phyloP scores from a whole-genome alignment of 2,329 filamentous ascomycete genomes.

The Xylariales sp. region DNA sequence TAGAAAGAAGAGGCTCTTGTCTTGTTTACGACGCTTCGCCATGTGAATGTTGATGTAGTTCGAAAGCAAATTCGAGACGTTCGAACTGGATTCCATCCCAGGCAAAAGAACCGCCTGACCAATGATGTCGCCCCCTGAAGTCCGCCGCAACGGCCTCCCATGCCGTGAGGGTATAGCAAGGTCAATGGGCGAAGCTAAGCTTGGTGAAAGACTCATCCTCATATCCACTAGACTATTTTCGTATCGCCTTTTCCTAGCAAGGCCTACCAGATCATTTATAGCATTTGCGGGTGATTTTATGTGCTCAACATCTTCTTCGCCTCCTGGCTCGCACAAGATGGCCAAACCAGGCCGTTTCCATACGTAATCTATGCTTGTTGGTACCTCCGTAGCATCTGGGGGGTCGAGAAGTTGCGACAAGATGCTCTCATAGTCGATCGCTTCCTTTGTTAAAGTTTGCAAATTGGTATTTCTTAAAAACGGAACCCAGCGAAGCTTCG shows the following conservation, averaged over 20 bases:
- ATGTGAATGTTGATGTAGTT: slow-evolving; percentile 47
- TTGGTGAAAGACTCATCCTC: background rate
- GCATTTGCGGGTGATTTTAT: background rate
- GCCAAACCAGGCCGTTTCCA: slow-evolving; percentile 49
- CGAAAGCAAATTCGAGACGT: slow-evolving; percentile 45
- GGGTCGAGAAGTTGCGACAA: slow-evolving; percentile 20
- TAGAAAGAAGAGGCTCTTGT: slow-evolving; percentile 46
- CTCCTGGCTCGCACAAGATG: slow-evolving; percentile 45
- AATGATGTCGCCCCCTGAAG: background rate
- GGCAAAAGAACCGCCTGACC: slow-evolving; percentile 37
- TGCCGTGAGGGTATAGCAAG: slow-evolving; percentile 24
- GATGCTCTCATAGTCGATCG: slow-evolving; percentile 34
- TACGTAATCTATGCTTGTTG: slow-evolving; percentile 45
- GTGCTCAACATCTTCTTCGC: slow-evolving; percentile 44
- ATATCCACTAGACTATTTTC: slow-evolving; percentile 27
- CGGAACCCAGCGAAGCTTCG: slow-evolving; percentile 46
- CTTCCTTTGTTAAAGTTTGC: slow-evolving; percentile 40
- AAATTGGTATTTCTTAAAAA: slow-evolving; percentile 40
- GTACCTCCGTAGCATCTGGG: slow-evolving; percentile 27
- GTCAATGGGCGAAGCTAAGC: slow-evolving; percentile 34
- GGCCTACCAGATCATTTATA: slow-evolving; percentile 34
- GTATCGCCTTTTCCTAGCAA: slow-evolving; percentile 45
- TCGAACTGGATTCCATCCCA: slow-evolving; percentile 38
- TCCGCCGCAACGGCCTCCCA: slow-evolving; percentile 2
- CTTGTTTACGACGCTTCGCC: slow-evolving; percentile 45